Base-by-base conservation (phyloP, 495 filamentous ascomycete genomes). In the Penicillium odoratum region DNA sequence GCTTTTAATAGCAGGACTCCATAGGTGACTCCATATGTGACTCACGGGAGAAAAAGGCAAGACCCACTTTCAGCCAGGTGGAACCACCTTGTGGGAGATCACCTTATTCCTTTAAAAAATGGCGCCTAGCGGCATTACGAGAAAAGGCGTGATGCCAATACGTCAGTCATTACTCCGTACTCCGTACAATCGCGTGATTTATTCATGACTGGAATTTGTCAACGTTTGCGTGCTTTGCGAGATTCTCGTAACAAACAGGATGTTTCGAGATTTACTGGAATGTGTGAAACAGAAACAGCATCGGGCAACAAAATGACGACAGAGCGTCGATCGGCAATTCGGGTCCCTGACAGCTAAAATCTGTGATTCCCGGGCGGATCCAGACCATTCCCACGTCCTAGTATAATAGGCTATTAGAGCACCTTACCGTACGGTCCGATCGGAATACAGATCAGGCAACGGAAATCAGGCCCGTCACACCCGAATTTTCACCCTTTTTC, bases 401-500 rank as follows among this genome's bases (percentile, higher is more conserved):
- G 43, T 11, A 15, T 44, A 2, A 44, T 44, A 36, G 42, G 42
- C 15, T 44, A n/a, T 21, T 15, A 44, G 54, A 13, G 16, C 7
- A 31, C 44, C 33, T 55, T 31, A 44, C 60, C 57, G 65, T 62
- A 47, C 62, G 65, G 65, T 55, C 65, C 66, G 64, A 60, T 58
- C 51, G 63, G 63, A 51, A 55, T 62, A 56, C 56, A 36, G 51
- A 62, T 64, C 60, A 69, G 63, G 63, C 61, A 61, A 66, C 45
- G 46, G 10, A 48, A 18, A 30, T 28, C 18, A 28, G 33, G 26
- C 46, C 46, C 31, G 28, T 48, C 33, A 48, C 46, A 48, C 46
- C 46, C 46, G 46, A 48, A 5, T 48, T 48, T 48, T 48, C 46
- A 15, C 46, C 28, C 46, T 30, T 48, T 21, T 40, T 33, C 2